These are phyloP conservation scores for Sordariomycetes sp. DNA, from an alignment of 2,329 filamentous ascomycete genomes.

Conservation along the genomic window DNA sequence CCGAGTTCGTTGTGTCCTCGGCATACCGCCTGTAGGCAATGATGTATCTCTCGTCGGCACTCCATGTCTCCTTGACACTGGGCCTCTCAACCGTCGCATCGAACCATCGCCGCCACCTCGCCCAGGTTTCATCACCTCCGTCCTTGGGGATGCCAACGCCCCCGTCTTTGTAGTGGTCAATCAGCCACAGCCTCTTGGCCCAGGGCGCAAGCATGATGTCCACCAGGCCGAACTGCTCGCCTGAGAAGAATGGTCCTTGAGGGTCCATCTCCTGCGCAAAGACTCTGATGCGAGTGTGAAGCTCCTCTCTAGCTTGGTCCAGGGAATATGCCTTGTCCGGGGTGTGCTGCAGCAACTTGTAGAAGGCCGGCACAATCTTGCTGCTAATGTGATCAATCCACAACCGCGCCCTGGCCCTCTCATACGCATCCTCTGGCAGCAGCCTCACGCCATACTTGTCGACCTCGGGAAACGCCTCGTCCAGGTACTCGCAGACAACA, in stretches of 20 bases:
- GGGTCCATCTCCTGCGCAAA: conserved; percentile 51
- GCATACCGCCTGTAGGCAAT: conserved; percentile 61
- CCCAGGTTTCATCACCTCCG: conserved; percentile 45
- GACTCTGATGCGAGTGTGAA: conserved; percentile 48
- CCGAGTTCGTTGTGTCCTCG: conserved; percentile 53
- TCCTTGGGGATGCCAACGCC: conserved; percentile 34
- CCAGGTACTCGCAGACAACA: conserved; percentile 66
- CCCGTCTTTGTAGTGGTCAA: conserved; percentile 63
- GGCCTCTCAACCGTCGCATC: conserved; percentile 47
- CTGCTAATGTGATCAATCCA: conserved; percentile 67
- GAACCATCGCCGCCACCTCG: conserved; percentile 56
- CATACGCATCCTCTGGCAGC: conserved; percentile 53
- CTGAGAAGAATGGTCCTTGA: conserved; percentile 54
- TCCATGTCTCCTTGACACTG: conserved; percentile 60
- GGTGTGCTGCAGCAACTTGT: conserved; percentile 51
- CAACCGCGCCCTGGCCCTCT: conserved; percentile 54
- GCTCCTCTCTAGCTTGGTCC: conserved; percentile 45
- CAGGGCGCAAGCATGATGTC: conserved; percentile 67
- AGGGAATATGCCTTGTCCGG: conserved; percentile 37
- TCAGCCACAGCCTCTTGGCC: conserved; percentile 62
- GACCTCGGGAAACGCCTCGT: conserved; percentile 55
- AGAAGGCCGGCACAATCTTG: conserved; percentile 60
- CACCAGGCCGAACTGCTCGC: conserved; percentile 52
- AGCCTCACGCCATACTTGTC: conserved; percentile 33
- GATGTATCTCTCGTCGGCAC: conserved; percentile 57